Evolutionary conservation across 2,329 filamentous ascomycete species (phyloP), one percentile per base, ranked within the genome.

Genomic region (Pseudogymnoascus sp.): DNA sequence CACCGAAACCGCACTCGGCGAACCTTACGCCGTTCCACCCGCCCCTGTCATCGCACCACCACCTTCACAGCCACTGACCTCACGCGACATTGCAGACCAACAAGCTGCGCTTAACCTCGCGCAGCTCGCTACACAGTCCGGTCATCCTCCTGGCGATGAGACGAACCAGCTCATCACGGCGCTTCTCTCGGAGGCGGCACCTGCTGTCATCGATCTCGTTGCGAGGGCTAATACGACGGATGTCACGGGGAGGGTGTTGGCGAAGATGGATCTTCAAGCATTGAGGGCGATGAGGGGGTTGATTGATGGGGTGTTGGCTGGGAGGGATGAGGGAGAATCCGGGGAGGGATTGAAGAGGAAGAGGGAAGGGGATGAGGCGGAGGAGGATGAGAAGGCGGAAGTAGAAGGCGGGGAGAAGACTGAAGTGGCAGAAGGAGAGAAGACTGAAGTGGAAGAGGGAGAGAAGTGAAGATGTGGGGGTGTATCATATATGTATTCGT

Each of bases 101-200:
- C 86, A 89, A 70, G 81, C 85, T 45, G 86, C 85, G 4, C 78
- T 90, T 64, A 85, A 84, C 64, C 77, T 91, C 33, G 78, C 81
- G 48, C 80, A 82, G 64, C 76, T 90, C 37, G 76, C 79, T 58
- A 78, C 77, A 61, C 78, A 79, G 66, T 36, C 52, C 76, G 79
- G 65, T 74, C 74, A 60, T 15, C 6, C 27, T 2, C 76, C 78
- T 33, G 70, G 86, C 59, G 75, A 79, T 62, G 77, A 77, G 59
- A 71, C 79, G 40, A 72, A 78, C 61, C 74, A 73, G 59, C 79
- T 90, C 63, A 77, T 86, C 60, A 77, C 83, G 64, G 79, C 82
- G 60, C 78, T 60, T 61, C 42, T 59, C 37, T 21, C 45, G 61
- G 73, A 78, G 70, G 77, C 77, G 52, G 74, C 77, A 25, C 64